Evolutionary conservation across 176 grass and related monocot species (phyloP).

Genomic region (Typha latifolia): DNA sequence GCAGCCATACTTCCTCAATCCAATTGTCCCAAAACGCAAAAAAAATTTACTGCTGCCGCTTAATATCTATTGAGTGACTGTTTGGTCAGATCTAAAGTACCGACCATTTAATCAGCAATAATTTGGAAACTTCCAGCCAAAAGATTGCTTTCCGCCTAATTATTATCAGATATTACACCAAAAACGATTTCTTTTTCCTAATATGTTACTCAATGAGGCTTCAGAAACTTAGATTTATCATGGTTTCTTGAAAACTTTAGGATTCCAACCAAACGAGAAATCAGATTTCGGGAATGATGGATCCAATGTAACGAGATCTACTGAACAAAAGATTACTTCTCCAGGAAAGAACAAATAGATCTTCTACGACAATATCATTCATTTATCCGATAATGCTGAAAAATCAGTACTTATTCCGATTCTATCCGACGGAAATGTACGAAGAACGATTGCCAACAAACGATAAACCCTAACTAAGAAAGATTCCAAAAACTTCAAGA

Average conservation of each 20-base stretch:
- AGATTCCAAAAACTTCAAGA: background rate
- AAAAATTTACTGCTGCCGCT: background rate
- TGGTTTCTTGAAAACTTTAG: background rate
- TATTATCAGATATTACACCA: background rate
- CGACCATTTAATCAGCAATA: background rate
- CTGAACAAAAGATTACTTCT: background rate
- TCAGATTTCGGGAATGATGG: background rate
- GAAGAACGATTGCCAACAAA: no score
- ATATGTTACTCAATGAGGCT: background rate
- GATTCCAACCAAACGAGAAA: background rate
- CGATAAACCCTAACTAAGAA: background rate
- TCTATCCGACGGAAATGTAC: no score
- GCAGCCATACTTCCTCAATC: no score
- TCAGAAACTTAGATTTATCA: background rate
- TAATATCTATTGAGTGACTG: background rate
- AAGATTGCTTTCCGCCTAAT: no score
- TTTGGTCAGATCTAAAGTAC: background rate
- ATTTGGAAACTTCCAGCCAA: background rate
- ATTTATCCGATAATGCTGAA: background rate
- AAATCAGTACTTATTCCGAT: background rate
- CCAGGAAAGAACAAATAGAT: background rate
- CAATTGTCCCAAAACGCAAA: no score
- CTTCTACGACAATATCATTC: background rate
- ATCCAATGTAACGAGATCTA: background rate
- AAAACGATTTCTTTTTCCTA: background rate